A percentile compares a stretch with the other conserved stretches of the same genome.
These are phyloP conservation scores for Mycena citricolor DNA, from an alignment of 1,284 basidiomycete genomes.

Conservation along the genomic window DNA sequence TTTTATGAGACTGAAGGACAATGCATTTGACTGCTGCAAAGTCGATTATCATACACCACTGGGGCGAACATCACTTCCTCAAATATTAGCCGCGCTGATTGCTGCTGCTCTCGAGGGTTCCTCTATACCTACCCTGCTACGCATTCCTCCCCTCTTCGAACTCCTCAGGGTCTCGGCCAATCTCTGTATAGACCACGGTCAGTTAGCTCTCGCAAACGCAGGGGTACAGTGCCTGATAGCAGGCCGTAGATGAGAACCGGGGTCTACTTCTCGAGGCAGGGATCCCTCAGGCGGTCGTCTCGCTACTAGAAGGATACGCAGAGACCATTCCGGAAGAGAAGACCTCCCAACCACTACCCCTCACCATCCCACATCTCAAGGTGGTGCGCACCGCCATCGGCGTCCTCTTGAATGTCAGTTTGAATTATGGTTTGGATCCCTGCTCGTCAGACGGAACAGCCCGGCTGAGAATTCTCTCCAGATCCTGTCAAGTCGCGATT, in stretches of 20 bases:
- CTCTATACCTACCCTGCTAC: slow-evolving; percentile 43
- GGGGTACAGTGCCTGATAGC: slow-evolving; percentile 1
- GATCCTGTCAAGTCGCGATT: slow-evolving; percentile 71
- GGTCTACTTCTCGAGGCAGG: slow-evolving; percentile 65
- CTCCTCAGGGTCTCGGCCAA: slow-evolving; percentile 76
- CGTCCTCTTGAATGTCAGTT: slow-evolving; percentile 75
- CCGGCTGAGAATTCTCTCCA: slow-evolving; percentile 30
- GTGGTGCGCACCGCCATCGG: slow-evolving; percentile 79
- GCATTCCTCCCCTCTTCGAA: slow-evolving; percentile 56
- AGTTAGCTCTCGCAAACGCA: slow-evolving; percentile 20
- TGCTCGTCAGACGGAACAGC: not conserved
- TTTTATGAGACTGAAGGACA: too few species aligned
- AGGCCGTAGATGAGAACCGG: slow-evolving; percentile 58
- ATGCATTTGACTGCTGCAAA: slow-evolving; percentile 29
- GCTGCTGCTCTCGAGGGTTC: slow-evolving; percentile 51
- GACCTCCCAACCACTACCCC: slow-evolving; percentile 42
- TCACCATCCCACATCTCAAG: slow-evolving; percentile 63
- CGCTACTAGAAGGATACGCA: slow-evolving; percentile 68
- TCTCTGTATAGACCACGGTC: slow-evolving; percentile 79
- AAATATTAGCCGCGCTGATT: slow-evolving; percentile 60
- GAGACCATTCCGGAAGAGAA: slow-evolving; percentile 48
- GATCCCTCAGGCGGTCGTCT: slow-evolving; percentile 64
- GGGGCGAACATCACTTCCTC: slow-evolving; percentile 62
- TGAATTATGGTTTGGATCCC: slow-evolving; percentile 77
- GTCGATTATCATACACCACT: slow-evolving; percentile 72